Evolutionary conservation across 2,329 filamentous ascomycete species (phyloP), one percentile per base, ranked within the genome.

Genomic region (Aspergillus fructus): DNA sequence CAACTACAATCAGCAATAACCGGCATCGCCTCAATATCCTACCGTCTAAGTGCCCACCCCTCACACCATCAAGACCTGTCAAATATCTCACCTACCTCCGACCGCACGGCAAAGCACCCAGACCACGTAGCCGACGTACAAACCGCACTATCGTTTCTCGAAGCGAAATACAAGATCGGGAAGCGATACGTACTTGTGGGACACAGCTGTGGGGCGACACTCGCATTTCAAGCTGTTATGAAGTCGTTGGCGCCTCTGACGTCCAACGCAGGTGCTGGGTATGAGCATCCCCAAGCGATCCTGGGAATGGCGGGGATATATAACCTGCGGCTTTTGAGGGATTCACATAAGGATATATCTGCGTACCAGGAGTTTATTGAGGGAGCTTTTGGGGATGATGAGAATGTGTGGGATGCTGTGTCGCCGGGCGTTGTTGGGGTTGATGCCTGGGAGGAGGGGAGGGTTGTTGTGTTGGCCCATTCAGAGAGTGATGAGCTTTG

Each of bases 151-250:
- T 63, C 62, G 1, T 74, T 78, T 46, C 62, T 80, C 24, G 76
- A 80, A 62, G 54, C 57, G 13, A 74, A 69, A 27, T 78, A 78
- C 53, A 58, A 54, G 0, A 75, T 78, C 49, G 73, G 70, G 1
- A 62, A 69, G 4, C 63, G 68, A 17, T 80, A 80, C 49, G 62
- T 80, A 19, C 72, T 80, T 1, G 72, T 75, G 12, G 78, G 78
- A 4, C 78, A 80, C 59, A 79, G 77, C 50, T 78, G 77, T 53
- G 78, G 78, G 6, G 78, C 78, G 8, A 80, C 77, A 2, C 60
- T 80, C 42, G 76, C 77, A 8, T 76, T 79, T 51, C 76, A 79
- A 55, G 66, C 69, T 5, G 74, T 77, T 5, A 77, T 80, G 73
- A 63, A 67, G 47, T 59, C 24, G 50, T 70, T 40, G 3, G 15